These are phyloP conservation scores for Aureobasidium sp. DNA, from an alignment of 2,329 filamentous ascomycete species.

Conservation along the genomic window DNA sequence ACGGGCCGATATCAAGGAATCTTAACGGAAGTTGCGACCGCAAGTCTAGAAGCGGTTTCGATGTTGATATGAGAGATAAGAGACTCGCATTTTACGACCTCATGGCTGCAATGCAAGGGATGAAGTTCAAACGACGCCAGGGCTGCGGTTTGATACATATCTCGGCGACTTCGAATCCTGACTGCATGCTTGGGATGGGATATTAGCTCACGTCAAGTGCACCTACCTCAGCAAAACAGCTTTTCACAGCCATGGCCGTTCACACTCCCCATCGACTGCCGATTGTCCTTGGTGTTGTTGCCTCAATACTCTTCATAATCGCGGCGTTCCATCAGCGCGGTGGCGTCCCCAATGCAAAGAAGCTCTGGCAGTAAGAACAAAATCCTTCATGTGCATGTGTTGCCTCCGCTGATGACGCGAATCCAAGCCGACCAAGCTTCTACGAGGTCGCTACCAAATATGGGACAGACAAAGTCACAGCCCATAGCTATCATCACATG, in stretches of 20 bases:
- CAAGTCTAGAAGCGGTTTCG: background rate
- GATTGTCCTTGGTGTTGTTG: conserved; percentile 15
- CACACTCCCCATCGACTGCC: conserved; percentile 14
- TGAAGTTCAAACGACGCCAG: background rate
- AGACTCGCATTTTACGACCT: background rate
- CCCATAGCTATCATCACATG: conserved; percentile 34
- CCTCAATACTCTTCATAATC: conserved; percentile 9
- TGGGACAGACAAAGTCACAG: conserved; percentile 35
- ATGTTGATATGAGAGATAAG: background rate
- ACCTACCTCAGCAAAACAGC: background rate
- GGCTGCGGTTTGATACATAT: background rate
- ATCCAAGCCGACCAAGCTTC: conserved; percentile 19
- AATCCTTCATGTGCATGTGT: background rate
- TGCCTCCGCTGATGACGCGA: background rate
- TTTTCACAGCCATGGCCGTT: background rate
- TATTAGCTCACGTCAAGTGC: background rate
- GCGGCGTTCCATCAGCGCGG: conserved; percentile 12
- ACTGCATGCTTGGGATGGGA: background rate
- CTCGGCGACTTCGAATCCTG: background rate
- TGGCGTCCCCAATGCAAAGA: conserved; percentile 2
- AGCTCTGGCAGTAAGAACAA: conserved; percentile 4
- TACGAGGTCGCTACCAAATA: conserved; percentile 31
- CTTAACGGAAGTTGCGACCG: background rate
- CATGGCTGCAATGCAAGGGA: conserved; percentile 5
- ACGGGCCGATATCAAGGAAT: conserved; percentile 4